Evolutionary conservation across 441 rosid species (phyloP).

Genomic region (Adansonia rubrostipa): DNA sequence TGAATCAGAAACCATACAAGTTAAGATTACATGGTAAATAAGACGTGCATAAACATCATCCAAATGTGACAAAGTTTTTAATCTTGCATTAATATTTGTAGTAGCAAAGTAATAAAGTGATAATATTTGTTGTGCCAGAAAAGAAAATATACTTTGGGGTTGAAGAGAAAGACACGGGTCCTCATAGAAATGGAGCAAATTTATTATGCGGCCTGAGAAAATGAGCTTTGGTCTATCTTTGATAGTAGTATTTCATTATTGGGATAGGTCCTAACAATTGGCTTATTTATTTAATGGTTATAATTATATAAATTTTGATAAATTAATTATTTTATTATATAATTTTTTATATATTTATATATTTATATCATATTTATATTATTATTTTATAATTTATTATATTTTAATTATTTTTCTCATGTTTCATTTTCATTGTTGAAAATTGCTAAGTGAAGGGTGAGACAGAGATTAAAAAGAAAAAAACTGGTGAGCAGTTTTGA

Average conservation of each 20-base stretch:
- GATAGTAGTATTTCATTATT: conserved; percentile 25
- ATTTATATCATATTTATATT: no score
- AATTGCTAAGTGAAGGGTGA: no score
- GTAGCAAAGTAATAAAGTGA: conserved; percentile 17
- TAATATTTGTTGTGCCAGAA: conserved; percentile 19
- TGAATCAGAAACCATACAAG: not conserved
- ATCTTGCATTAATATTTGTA: not conserved
- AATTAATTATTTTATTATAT: no score
- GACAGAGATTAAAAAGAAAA: not conserved
- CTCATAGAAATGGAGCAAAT: conserved; percentile 16
- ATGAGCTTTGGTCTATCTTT: conserved; percentile 38
- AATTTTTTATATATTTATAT: no score
- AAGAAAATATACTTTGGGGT: conserved; percentile 28
- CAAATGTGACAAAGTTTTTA: not conserved
- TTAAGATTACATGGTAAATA: not conserved
- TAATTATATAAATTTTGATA: no score
- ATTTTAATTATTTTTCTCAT: no score
- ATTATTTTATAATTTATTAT: no score
- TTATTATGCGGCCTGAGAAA: conserved; percentile 33
- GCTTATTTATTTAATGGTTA: no score
- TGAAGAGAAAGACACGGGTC: conserved; percentile 38
- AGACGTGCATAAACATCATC: not conserved
- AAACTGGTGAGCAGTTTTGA: conserved; percentile 29
- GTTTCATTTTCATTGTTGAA: no score
- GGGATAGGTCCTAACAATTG: no score